Base-by-base conservation (phyloP, 106 monocot species). In the Dioscorea zingiberensis region DNA sequence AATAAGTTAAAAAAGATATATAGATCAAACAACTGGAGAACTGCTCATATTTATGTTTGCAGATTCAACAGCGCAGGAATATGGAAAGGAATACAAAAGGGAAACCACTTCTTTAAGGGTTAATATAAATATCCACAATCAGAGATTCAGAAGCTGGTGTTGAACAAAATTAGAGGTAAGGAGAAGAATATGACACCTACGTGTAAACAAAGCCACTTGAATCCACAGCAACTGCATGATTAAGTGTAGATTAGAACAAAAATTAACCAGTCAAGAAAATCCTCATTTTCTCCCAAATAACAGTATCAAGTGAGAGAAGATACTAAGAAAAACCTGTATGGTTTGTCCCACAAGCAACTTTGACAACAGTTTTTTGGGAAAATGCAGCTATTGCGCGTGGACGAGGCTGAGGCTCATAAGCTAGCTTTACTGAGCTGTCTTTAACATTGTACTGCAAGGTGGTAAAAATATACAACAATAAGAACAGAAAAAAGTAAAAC, bases 311-410 rank as follows among this genome's bases (percentile, higher is more conserved):
- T 56, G 51, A 12, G 2, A 30, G 13, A 48, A 58, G 54, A 67
- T 30, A 56, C 55, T 15, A 51, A 76, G 59, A 72, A 32, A 47
- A 71, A 89, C 95, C 95, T 86, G 95, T 91, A 72, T 97, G 95
- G 56, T 97, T 97, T 59, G 88, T 79, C 73, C 95, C 95, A 74
- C 95, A 97, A 46, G 95, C 95, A 76, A 83, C 95, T 81, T 97
- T 97, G 15, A 86, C 83, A 65, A 97, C 55, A 30, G 66, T 81
- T 81, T 91, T 97, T 28, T 55, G 81, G 13, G 85, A 85, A 54
- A 97, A 88, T 62, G 83, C 59, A 81, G 85, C 68, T 76, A 97
- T 81, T 62, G 88, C 78, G 68, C 81, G 77, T 58, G 95, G 95
- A 17, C 88, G 91, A 66, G 95, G 79, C 72, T 97, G 95, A 60